These are phyloP conservation scores for Periconia sp. DNA, from an alignment of 2,329 filamentous ascomycete genomes.

Conservation along the genomic window DNA sequence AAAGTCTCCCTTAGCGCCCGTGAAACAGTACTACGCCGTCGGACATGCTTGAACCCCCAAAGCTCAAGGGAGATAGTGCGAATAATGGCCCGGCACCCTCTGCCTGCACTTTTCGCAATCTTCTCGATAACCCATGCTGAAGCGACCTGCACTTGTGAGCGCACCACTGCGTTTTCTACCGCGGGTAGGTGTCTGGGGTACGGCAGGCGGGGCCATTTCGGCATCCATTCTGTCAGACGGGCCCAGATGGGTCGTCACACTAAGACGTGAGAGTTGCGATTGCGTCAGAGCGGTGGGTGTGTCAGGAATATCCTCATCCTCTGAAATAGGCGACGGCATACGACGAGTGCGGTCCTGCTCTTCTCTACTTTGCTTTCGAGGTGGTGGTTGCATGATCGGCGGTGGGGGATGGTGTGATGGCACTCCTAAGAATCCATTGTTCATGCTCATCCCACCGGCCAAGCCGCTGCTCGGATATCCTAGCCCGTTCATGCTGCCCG, in stretches of 20 bases:
- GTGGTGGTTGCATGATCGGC: slow-evolving; percentile 22
- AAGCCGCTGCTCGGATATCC: slow-evolving; percentile 36
- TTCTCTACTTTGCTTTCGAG: slow-evolving; percentile 26
- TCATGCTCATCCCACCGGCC: slow-evolving; percentile 28
- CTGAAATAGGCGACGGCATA: slow-evolving; percentile 50
- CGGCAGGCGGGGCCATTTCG: slow-evolving; percentile 16
- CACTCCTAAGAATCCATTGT: slow-evolving; percentile 13
- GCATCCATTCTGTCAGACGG: slow-evolving; percentile 41
- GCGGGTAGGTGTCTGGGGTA: slow-evolving; percentile 29
- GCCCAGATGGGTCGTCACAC: slow-evolving; percentile 35
- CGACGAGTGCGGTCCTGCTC: slow-evolving; percentile 34
- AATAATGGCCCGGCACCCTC: slow-evolving; percentile 57
- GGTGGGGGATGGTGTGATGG: slow-evolving; percentile 12
- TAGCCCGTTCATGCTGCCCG: slow-evolving; percentile 27
- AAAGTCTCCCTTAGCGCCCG: too few species aligned
- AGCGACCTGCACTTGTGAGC: slow-evolving; percentile 45
- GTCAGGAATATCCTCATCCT: slow-evolving; percentile 45
- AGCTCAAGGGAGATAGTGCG: slow-evolving; percentile 55
- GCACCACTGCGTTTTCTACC: slow-evolving; percentile 48
- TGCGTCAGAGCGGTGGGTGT: slow-evolving; percentile 45
- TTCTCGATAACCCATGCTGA: slow-evolving; percentile 56
- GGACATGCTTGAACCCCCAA: too few species aligned
- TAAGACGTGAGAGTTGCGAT: slow-evolving; percentile 46
- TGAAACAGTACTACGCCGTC: too few species aligned
- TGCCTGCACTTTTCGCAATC: slow-evolving; percentile 58